Evolutionary conservation across 805 yeast genomes (phyloP), one percentile per base, ranked within the genome.

Genomic region (Starmerella bombicola): DNA sequence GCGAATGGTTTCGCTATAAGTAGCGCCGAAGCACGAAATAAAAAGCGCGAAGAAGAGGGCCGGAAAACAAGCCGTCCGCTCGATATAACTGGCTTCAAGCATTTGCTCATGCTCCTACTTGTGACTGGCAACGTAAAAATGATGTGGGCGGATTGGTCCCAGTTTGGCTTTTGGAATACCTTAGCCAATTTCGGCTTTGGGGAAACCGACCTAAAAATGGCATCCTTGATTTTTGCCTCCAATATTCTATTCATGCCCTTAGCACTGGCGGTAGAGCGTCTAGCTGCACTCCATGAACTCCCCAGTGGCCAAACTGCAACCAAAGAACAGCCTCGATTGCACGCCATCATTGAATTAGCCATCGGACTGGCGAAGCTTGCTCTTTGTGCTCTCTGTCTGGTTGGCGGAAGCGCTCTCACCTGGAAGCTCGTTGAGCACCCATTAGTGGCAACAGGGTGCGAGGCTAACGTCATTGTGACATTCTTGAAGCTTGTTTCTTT

Each of bases 401-500:
- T 17, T 5, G 33, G 37, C 1, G 50, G 54, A 17, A 47, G 50
- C 32, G 15, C 4, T 22, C 32, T 45, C 25, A 43, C 50, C 17
- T 60, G 64, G 49, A 47, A 43, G 28, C 43, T 48, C 40, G 56
- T 68, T 24, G 53, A 55, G 44, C 65, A 66, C 41, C 71, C 71
- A 10, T 39, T 64, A 16, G 42, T 67, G n/a, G 72, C 72, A 19
- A 66, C 70, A 1, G 39, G 58, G 2, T 60, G 67, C 35, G 68
- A 63, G 40, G 42, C 62, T 26, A 65, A 61, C 47, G 63, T 69
- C 13, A 56, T 68, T 24, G 59, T 66, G 13, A 49, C 66, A 16
- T 58, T 63, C 40, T 52, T 67, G 42, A 68, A 68, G 43, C 57
- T 67, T 4, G 53, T 61, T 2, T 66, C 71, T 18, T 68, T 61